Percentiles rank a stretch among this genome's conserved stretches.
Conservation (phyloP, 495 filamentous ascomycete species). For the Haplographium delicatum region DNA sequence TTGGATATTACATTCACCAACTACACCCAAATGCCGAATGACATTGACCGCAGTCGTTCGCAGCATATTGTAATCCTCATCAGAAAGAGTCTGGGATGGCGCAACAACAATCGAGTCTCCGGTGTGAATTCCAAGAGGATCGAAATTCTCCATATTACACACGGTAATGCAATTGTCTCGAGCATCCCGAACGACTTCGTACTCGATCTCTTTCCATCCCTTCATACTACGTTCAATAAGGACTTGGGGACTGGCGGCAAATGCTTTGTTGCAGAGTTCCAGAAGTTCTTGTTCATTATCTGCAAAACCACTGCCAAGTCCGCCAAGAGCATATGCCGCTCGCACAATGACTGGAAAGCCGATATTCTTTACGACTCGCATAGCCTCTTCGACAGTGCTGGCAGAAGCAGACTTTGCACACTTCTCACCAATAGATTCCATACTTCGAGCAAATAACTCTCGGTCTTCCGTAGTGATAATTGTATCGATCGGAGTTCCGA, state of each 20-base stretch:
- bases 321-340: conserved; percentile 93
- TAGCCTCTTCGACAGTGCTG: conserved; percentile 76
- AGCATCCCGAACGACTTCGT: conserved; percentile 94
- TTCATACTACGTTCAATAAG: conserved; percentile 98
- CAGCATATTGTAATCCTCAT: conserved; percentile 99
- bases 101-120: conserved; percentile 98
- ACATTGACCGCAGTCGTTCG: conserved; percentile 98
- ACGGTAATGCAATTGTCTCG: conserved; percentile 99
- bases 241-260: conserved; percentile 92
- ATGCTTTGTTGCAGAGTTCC: conserved; percentile 90
- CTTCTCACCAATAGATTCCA: conserved; percentile 97
- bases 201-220: conserved; percentile 99
- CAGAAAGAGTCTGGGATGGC: conserved; percentile 91
- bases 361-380: conserved; percentile 78
- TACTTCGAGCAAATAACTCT: conserved; percentile 92
- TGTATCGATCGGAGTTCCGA: conserved; percentile 94
- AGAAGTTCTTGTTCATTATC: conserved; percentile 81
- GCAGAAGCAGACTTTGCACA: conserved; percentile 96
- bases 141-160: conserved; percentile 99
- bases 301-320: conserved; percentile 92
- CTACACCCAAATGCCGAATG: conserved; percentile 92
- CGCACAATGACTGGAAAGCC: conserved; percentile 95
- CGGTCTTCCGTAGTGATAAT: conserved; percentile 98
- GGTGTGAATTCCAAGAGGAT: conserved; percentile 96
- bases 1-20: conserved; percentile 98